Base-by-base conservation (phyloP, 2,329 filamentous ascomycete species). In the Aureobasidium zeae region DNA sequence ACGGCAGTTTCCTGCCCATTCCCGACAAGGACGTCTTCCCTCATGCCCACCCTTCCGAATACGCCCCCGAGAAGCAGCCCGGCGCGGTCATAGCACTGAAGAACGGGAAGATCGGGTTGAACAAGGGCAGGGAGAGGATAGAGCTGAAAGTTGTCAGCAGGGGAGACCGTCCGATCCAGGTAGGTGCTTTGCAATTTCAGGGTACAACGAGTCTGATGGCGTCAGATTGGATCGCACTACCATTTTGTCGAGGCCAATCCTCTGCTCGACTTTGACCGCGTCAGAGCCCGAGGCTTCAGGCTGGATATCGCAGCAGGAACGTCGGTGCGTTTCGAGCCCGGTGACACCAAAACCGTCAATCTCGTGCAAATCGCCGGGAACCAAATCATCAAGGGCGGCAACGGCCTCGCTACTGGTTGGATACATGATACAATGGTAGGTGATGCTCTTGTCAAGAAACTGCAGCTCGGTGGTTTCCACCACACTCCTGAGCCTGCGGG, bases 201-300 rank as follows among this genome's bases (percentile, higher is more conserved):
- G 8, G 17, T 1, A 15, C 9, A n/a, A 8, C 24, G n/a, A 15
- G 7, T 13, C n/a, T 38, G 35, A 38, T 22, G 13, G 3, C 17
- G 11, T 3, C 53, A 79, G 74, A 73, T 85, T 48, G 89, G 89
- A 22, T 94, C 86, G 22, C 89, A 96, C 65, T 96, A 94, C 62
- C 89, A 95, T 65, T 94, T 96, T 61, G 78, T 94, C 57, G 89
- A 96, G 68, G 83, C 80, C n/a, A 96, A 96, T 63, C 85, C 87
- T 0, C 77, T 85, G 61, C 73, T 96, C 38, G 77, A 84, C 49
- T 96, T 96, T 61, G 89, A 96, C 64, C 84, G 89, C 19, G 68
- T 77, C 37, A 77, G 77, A 52, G 77, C 87, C 1, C 91, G 91
- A 57, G 89, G 89, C 5, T 94, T 77, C 64, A 76, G 87, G 9